Percentiles rank a stretch among this genome's conserved stretches.
Conservation (phyloP, 2,329 filamentous ascomycete species). For the Aureobasidium pullulans region DNA sequence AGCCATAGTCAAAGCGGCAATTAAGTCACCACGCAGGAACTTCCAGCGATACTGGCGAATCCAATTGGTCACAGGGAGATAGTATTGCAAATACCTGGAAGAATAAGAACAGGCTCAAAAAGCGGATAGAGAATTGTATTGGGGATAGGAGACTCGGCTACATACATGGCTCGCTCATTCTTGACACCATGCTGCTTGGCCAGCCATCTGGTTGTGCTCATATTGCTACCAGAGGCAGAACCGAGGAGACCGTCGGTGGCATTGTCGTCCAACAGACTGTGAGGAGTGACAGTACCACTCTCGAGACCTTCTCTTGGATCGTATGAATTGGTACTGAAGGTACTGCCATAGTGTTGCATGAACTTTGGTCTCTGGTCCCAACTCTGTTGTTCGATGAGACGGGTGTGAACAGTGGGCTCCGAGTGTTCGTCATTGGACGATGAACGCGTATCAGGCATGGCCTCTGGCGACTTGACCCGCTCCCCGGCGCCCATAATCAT, state of each 20-base stretch:
- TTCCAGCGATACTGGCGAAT: conserved; percentile 75
- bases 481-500: not conserved
- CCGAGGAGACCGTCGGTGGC: conserved; percentile 37
- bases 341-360: conserved; percentile 43
- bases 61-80: conserved; percentile 87
- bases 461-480: not conserved
- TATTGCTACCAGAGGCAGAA: conserved; percentile 38
- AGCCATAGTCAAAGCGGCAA: conserved; percentile 90
- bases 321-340: conserved; percentile 23
- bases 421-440: not conserved
- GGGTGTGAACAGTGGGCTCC: conserved; percentile 31
- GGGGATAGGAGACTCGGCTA: conserved; percentile 13
- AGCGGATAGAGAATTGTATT: not conserved
- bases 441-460: not conserved
- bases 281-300: conserved; percentile 20
- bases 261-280: conserved; percentile 35
- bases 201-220: conserved; percentile 64
- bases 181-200: conserved; percentile 67
- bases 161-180: conserved; percentile 66
- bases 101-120: conserved; percentile 4
- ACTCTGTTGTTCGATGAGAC: conserved; percentile 31
- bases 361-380: conserved; percentile 31
- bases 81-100: conserved; percentile 79
- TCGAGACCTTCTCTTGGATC: conserved; percentile 28
- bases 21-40: conserved; percentile 76